Base-by-base conservation (phyloP, 169 alveolate species). In the Neospora caninum region DNA sequence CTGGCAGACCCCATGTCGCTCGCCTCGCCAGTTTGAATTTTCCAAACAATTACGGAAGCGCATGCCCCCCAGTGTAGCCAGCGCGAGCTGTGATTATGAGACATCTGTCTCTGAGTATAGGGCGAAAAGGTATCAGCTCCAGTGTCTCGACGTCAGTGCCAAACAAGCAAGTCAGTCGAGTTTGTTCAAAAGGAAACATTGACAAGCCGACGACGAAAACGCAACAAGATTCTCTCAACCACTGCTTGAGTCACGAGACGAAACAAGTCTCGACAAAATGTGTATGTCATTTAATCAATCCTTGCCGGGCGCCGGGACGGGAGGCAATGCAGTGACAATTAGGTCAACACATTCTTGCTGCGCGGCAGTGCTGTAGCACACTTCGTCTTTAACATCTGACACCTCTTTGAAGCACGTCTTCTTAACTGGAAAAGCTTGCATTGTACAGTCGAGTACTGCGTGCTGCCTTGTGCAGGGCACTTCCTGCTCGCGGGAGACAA, bases 321-420 rank as follows among this genome's bases (percentile, higher is more conserved):
- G 86, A 18, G 86, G 86, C 31, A 31, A 29, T 2, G 89, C 53
- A 31, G 89, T 82, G 73, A 88, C 36, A 31, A 88, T 39, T 29
- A 88, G 93, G 93, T 88, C 93, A 18, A 88, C 84, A 69, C 93
- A 88, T 45, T 58, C 84, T 1, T 13, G 80, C 93, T 88, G 87
- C 53, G 80, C 45, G 43, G 39, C 93, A 36, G 93, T 88, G 22
- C 53, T 69, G 82, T 88, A 88, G 93, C 93, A 88, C 22, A 69
- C 36, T 29, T 88, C 80, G 38, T 58, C 87, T 36, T 58, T 69
- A 2, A 58, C 34, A 36, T 88, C 93, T 0, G 53, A 1, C 20
- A 49, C 93, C 27, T 88, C 93, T 41, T 69, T 58, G 93, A 88
- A 88, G 58, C 93, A 88, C 34, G 93, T 88, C 58, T 42, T 88